Base-by-base conservation (phyloP, 805 yeast genomes). In the Wickerhamomyces silvicola region DNA sequence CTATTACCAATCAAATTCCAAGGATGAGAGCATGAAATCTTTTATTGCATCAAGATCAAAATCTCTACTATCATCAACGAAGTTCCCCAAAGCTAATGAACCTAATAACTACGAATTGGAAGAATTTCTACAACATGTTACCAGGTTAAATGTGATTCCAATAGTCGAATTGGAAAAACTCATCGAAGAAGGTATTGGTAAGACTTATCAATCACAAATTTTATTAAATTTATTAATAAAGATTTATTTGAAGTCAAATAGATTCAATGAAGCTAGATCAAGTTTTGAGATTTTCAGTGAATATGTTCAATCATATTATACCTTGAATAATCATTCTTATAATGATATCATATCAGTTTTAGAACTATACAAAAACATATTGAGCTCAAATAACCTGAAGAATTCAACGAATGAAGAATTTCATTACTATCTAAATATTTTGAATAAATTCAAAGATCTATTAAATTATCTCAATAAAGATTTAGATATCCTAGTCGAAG, bases 31-130 rank as follows among this genome's bases (percentile, higher is more conserved):
- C n/a, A 22, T 42, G 3, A 28, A 35, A 8, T 8, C 27, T 7
- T 48, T 37, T 30, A 36, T 45, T 21, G 7, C 25, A 4, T n/a
- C 17, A 10, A 39, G 47, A 16, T 31, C 50, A 4, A 17, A 27
- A 6, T 4, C 18, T 0, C 33, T 57, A 2, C 26, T 64, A 13
- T 32, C 49, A 3, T 27, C 42, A 0, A 39, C 61, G 2, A 46
- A 48, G 7, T 73, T 72, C 39, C 79, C 79, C 0, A 54, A 49
- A 19, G 73, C 78, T 2, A 52, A 59, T 9, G 64, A 61, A 32
- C 4, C 32, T 31, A 50, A 56, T 42, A 37, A 60, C 42, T 25
- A 24, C 17, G 32, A 47, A 33, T 29, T 58, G 30, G 56, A 64
- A 46, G 52, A 54, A 43, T 51, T 59, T 56, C 13, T 54, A 54